Conservation (phyloP, 768 basidiomycete species). For the Phanerodontia chrysosporium region DNA sequence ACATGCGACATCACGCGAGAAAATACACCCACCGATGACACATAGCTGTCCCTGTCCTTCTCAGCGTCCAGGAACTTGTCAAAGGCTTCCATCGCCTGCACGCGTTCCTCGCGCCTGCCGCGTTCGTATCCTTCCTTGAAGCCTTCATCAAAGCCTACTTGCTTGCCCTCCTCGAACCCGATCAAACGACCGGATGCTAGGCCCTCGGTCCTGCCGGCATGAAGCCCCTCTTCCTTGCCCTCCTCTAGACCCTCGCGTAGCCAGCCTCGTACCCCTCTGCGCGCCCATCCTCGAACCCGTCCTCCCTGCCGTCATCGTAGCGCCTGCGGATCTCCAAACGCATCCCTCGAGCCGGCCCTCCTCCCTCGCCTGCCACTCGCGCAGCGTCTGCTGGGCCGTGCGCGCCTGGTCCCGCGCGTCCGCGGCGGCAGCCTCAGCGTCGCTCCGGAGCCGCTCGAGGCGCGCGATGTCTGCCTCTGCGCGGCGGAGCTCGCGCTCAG, state of each 20-base stretch:
- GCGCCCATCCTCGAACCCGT: constrained; percentile 31
- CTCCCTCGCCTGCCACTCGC: constrained; percentile 41
- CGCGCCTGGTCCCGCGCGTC: constrained; percentile 41
- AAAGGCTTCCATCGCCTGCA: constrained; percentile 52
- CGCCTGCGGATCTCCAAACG: constrained; percentile 38
- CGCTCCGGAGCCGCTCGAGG: constrained; percentile 34
- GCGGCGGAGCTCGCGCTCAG: constrained; percentile 36
- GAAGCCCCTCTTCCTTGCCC: constrained; percentile 38
- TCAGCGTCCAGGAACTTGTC: constrained; percentile 51
- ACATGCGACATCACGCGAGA: not conserved
- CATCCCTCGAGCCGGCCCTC: constrained; percentile 40
- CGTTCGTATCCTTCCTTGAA: constrained; percentile 32
- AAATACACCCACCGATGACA: not conserved
- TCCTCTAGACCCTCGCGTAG: constrained; percentile 37
- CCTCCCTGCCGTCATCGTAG: constrained; percentile 36
- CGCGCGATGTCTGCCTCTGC: constrained; percentile 35
- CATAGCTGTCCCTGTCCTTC: constrained; percentile 22
- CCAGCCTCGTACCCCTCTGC: constrained; percentile 47
- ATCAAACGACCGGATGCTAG: constrained; percentile 19
- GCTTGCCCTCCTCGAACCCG: constrained; percentile 31
- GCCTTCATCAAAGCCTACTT: constrained; percentile 32
- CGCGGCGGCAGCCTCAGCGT: constrained; percentile 40
- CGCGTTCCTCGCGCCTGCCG: constrained; percentile 47
- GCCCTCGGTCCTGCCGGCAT: constrained; percentile 30
- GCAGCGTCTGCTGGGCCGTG: constrained; percentile 39